Evolutionary conservation across 768 basidiomycete genomes (phyloP), one percentile per base, ranked within the genome.

Genomic region (Kondoa subrosea): DNA sequence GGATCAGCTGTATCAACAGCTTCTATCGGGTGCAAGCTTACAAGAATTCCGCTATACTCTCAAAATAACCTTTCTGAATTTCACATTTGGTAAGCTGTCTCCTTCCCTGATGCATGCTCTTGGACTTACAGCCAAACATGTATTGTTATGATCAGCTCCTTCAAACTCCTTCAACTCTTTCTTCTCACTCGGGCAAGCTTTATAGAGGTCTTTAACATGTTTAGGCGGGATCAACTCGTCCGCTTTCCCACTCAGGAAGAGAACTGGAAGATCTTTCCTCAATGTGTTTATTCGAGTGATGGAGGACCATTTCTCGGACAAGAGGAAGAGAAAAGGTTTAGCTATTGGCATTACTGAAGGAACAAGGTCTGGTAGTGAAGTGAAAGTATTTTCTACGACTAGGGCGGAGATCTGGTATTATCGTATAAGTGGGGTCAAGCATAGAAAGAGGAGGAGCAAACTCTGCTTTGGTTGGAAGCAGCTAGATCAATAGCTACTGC

Each of bases 381-480:
- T 83, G 77, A 95, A 95, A 0, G 92, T 93, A 76, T 95, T 97
- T 79, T 96, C 92, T 68, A 96, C 81, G 67, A 96, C 83, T 17
- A 95, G 80, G 0, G 86, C 91, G 21, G 79, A 67, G 67, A 93
- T 84, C 87, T 89, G 56, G 64, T 56, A 25, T 63, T 0, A 15
- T 8, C 17, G n/a, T 56, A 66, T 40, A 64, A 27, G 29, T n/a
- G n/a, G 2, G 56, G n/a, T 31, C 33, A 29, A 16, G 34, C 67
- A 50, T 66, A 66, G 34, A 33, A 56, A 63, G n/a, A 59, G 56
- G 14, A n/a, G 27, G 26, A 33, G 76, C 78, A 40, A 68, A 86
- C 88, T 73, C 85, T 83, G 25, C 82, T 77, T 0, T 86, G 82
- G 75, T 91, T 92, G 31, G 82, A 81, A 69, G 85, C 85, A 0